Percentiles rank a stretch among this genome's conserved stretches.
Conservation (phyloP, 2,329 filamentous ascomycete genomes). For the Fusarium xylarioides region DNA sequence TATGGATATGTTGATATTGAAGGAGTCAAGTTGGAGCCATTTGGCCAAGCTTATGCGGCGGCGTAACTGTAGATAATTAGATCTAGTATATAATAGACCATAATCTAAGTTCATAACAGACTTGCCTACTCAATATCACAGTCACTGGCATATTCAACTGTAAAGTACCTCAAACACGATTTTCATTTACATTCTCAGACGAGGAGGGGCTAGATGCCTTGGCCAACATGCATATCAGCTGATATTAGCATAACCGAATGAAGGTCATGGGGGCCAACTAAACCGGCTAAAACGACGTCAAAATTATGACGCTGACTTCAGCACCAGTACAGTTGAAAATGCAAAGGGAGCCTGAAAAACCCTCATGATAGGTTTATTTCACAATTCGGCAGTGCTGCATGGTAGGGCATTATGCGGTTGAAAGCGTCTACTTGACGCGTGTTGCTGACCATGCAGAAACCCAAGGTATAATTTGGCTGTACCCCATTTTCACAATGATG, state of each 20-base stretch:
- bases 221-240: background rate
- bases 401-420: background rate
- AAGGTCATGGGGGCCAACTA: background rate
- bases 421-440: background rate
- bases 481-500: background rate
- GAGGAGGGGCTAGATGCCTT: background rate
- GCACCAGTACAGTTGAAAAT: background rate
- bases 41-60: slow-evolving; percentile 40
- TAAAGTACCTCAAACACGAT: background rate
- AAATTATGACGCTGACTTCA: background rate
- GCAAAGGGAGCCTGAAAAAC: background rate
- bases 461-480: background rate
- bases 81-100: background rate
- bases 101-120: background rate
- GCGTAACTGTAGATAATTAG: background rate
- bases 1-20: slow-evolving; percentile 47
- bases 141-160: background rate
- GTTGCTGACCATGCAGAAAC: background rate
- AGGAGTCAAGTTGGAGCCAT: slow-evolving; percentile 46
- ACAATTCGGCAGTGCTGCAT: background rate
- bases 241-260: background rate
- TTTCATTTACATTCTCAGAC: too few species aligned
- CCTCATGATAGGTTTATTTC: background rate
- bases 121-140: background rate
- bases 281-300: background rate